A percentile compares a stretch with the other conserved stretches of the same genome.
phyloP scores from a whole-genome alignment of 768 basidiomycete species.

The Phaeolepiota aurea region DNA sequence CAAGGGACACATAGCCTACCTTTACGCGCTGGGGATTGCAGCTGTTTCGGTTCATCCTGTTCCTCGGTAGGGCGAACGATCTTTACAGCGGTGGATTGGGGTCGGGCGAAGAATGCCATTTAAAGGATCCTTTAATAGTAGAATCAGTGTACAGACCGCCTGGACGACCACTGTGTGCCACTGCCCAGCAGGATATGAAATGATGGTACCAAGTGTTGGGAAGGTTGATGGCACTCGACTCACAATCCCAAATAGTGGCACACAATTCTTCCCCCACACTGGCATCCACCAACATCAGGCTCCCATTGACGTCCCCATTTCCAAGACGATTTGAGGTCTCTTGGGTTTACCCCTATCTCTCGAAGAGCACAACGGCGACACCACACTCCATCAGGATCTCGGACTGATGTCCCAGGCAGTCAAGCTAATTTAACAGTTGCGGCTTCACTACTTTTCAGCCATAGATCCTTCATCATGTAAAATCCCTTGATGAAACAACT shows the following conservation, averaged over 20 bases:
- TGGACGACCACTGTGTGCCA: constrained; percentile 1
- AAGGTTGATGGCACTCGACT: neutral
- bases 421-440: no score
- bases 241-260: neutral
- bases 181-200: constrained; percentile 4
- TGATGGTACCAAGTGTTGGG: neutral
- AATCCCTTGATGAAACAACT: no score
- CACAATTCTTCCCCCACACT: no score
- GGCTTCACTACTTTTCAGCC: no score
- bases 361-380: no score
- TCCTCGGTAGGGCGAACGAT: constrained; percentile 54
- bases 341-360: no score
- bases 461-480: no score
- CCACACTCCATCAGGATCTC: no score
- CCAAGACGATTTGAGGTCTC: no score
- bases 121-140: constrained; percentile 4
- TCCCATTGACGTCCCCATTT: no score
- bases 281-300: no score
- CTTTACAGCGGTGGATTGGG: constrained; percentile 58
- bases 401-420: no score
- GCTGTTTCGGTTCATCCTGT: constrained; percentile 26
- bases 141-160: neutral
- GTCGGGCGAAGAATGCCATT: constrained; percentile 68
- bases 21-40: constrained; percentile 39
- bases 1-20: constrained; percentile 36